Evolutionary conservation across 1,284 basidiomycete genomes (phyloP).

Genomic region (Tausonia pullulans): DNA sequence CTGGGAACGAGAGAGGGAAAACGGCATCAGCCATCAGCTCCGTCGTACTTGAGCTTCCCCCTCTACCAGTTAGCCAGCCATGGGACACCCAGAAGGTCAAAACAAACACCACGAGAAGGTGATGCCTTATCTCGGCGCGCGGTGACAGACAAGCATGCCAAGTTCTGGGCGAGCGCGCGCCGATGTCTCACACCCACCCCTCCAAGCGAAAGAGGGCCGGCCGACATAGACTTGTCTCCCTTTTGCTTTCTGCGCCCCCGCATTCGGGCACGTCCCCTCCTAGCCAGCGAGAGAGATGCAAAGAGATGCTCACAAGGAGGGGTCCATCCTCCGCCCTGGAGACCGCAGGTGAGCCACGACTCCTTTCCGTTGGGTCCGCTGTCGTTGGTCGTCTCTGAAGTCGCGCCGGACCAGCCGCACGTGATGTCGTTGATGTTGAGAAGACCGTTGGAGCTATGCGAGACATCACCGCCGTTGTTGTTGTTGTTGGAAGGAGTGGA

Average conservation of each 20-base stretch:
- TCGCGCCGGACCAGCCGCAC: conserved; percentile 14
- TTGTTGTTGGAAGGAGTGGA: not conserved
- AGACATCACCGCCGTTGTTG: conserved; percentile 3
- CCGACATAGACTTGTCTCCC: too few species aligned
- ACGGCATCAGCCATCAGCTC: not conserved
- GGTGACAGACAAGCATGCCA: too few species aligned
- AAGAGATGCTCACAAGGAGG: conserved; percentile 37
- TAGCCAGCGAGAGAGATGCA: not conserved
- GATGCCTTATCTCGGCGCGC: too few species aligned
- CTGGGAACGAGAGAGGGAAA: conserved; percentile 21
- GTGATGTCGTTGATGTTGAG: conserved; percentile 17
- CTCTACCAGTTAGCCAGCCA: not conserved
- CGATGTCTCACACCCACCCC: too few species aligned
- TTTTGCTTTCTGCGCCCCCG: too few species aligned
- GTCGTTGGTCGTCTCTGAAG: conserved; percentile 1
- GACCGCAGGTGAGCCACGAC: conserved; percentile 10
- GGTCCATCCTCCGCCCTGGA: conserved; percentile 44
- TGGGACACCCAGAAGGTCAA: conserved; percentile 1
- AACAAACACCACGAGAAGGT: conserved; percentile 19
- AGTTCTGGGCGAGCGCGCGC: too few species aligned
- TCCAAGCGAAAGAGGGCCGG: not conserved
- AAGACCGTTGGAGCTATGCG: not conserved
- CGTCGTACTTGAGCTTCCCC: too few species aligned
- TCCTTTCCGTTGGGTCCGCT: conserved; percentile 12
- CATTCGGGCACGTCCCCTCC: too few species aligned